Evolutionary conservation across 148 eudicot genomes (phyloP), one percentile per base, ranked within the genome.

Genomic region (Linanthus parryae): DNA sequence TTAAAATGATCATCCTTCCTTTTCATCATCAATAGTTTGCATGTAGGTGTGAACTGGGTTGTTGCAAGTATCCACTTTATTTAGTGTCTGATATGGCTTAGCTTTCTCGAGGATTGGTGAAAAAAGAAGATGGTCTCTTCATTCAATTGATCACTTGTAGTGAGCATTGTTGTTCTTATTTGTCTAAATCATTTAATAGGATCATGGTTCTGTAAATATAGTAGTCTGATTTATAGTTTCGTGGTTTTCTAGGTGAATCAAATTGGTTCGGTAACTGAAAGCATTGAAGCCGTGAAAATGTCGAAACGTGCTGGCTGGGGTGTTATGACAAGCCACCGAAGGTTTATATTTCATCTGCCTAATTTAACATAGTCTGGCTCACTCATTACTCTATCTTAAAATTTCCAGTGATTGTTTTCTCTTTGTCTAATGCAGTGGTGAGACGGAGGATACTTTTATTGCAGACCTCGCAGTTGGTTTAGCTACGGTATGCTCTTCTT

Each of bases 251-350:
- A 73, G 83, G 80, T 78, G 20, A 79, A 79, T 48, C 84, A 79
- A 68, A 74, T 73, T 52, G 84, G 84, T 2, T 71, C 80, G 3
- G 76, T 72, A 15, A 66, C 68, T 17, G 76, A 72, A 34, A 66
- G 76, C 45, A 72, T 72, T 20, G 76, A 72, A 57, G 76, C 76
- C n/a, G 72, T 72, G 13, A 72, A 48, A 39, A 72, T 72, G 76
- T 57, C 76, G 0, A 72, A 72, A 39, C 52, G 22, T 6, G 76
- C 76, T 57, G 76, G 76, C 7, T 72, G 76, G 84, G 80, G 84
- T 52, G 72, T 79, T 8, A 78, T 78, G 80, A 69, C 80, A 20
- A 78, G 84, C 64, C 84, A 78, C 57, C 62, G 83, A 21, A 78
- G 83, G 82, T 76, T 19, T 41, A 6, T 18, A 14, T 22, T 17